Evolutionary conservation across 116 monocot genomes (phyloP), one percentile per base, ranked within the genome.

Genomic region (Papilionanthe hybrid): DNA sequence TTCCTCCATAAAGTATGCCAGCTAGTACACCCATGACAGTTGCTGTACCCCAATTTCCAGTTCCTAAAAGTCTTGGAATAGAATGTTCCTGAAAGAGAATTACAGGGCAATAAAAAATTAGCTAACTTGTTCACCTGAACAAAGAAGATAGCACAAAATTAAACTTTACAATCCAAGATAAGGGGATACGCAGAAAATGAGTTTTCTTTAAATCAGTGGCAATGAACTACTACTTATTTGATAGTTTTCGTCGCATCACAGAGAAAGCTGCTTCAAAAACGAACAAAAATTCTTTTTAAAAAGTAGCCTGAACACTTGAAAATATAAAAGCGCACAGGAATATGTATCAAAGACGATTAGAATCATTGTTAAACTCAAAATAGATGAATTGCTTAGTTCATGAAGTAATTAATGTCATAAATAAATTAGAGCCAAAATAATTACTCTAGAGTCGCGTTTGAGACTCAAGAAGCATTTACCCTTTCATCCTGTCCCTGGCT

Each of bases 1-100:
- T 94, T 65, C 98, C 98, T n/a, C 98, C 98, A 77, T 98, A 98
- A 1, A 98, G 78, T 78, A 98, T 72, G 28, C 98, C 98, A 45
- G 94, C 91, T 80, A 94, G 93, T 18, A 98, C 83, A 23, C 88
- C 98, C 27, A 93, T 78, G 12, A 98, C 58, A 4, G 94, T 98
- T 18, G 92, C 88, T 6, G 91, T 82, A 32, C 94, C 98, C 98
- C 91, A 98, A 78, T 88, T 94, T 25, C 87, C 87, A 10, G 84
- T 90, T 73, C 93, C 93, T 3, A 88, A 44, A 67, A 68, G 56
- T 80, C 77, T 87, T 44, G 44, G 68, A 41, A 42, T 79, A 68
- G 15, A 20, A 49, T 6, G n/a, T 56, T 77, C 82, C 86, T 86
- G 48, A 56, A 82, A 22, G 56, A 50, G 1, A 25, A 55, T 37